These are phyloP conservation scores for Penicillium hesseltinei DNA, from an alignment of 2,329 filamentous ascomycete genomes.

Conservation along the genomic window DNA sequence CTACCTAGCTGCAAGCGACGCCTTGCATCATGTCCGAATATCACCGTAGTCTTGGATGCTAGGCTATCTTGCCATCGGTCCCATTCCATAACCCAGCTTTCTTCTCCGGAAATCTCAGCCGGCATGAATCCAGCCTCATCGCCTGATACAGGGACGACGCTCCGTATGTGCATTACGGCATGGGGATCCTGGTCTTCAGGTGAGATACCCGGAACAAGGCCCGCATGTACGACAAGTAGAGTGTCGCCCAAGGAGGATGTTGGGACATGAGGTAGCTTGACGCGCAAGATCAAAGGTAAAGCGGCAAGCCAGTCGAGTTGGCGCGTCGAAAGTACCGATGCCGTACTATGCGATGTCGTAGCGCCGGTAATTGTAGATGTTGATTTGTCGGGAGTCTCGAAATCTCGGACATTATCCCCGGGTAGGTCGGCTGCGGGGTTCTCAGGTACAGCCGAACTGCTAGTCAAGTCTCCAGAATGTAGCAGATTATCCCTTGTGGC, in stretches of 20 bases:
- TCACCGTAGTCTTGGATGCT: conserved; percentile 18
- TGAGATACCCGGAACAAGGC: conserved; percentile 17
- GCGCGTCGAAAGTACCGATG: conserved; percentile 9
- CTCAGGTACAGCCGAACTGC: neutral
- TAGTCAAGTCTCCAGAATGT: neutral
- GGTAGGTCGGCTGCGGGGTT: neutral
- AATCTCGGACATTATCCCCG: neutral
- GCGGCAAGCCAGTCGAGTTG: conserved; percentile 23
- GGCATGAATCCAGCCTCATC: conserved; percentile 4
- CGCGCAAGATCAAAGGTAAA: conserved; percentile 22
- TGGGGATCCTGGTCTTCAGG: conserved; percentile 21
- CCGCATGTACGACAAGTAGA: conserved; percentile 22
- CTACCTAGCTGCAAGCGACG: conserved; percentile 21
- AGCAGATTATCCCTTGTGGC: neutral
- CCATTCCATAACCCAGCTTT: conserved; percentile 23
- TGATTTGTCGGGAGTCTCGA: neutral
- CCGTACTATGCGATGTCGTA: conserved; percentile 10
- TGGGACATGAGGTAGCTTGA: conserved; percentile 11
- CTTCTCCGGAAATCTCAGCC: conserved; percentile 15
- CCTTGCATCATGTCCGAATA: conserved; percentile 27
- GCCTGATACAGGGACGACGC: conserved; percentile 2
- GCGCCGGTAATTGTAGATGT: neutral
- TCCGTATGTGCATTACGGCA: conserved; percentile 22
- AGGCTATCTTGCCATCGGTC: conserved; percentile 21
- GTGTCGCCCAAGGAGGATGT: conserved; percentile 10